Conservation (phyloP, 140 eudicot genomes). For the Stevia rebaudiana region DNA sequence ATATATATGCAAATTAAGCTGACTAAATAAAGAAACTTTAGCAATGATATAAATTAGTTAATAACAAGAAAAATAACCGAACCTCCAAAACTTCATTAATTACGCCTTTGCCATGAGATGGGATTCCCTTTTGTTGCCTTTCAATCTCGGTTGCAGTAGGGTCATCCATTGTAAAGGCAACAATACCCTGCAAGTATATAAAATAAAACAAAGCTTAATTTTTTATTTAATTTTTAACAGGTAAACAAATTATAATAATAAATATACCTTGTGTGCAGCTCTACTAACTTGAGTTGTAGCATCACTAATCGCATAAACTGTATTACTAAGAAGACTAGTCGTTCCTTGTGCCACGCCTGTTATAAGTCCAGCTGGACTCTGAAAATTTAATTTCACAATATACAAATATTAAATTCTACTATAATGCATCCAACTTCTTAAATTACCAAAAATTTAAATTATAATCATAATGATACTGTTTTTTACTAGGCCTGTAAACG, state of each 20-base stretch:
- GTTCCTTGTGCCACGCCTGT: constrained; percentile 97
- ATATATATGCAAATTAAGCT: background rate
- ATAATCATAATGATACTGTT: background rate
- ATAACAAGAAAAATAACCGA: constrained; percentile 1
- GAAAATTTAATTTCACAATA: constrained; percentile 26
- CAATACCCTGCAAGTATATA: constrained; percentile 59
- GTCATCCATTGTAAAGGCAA: constrained; percentile 87
- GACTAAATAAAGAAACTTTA: background rate
- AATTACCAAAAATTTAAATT: background rate
- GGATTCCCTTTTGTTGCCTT: constrained; percentile 63
- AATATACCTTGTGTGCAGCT: constrained; percentile 97
- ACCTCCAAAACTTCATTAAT: constrained; percentile 92
- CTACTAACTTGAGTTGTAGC: constrained; percentile 97
- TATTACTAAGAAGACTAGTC: constrained; percentile 82
- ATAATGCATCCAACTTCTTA: background rate
- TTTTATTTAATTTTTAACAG: background rate
- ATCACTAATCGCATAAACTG: constrained; percentile 91
- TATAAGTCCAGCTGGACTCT: constrained; percentile 84
- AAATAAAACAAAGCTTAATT: background rate
- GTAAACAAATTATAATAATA: constrained; percentile 33
- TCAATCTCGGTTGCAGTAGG: constrained; percentile 50
- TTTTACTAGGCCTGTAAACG: no score
- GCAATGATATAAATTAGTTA: constrained; percentile 3
- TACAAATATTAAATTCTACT: background rate
- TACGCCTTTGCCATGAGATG: constrained; percentile 83